These are phyloP conservation scores for Mycena sp. DNA, from an alignment of 1,284 basidiomycete genomes.

Conservation along the genomic window DNA sequence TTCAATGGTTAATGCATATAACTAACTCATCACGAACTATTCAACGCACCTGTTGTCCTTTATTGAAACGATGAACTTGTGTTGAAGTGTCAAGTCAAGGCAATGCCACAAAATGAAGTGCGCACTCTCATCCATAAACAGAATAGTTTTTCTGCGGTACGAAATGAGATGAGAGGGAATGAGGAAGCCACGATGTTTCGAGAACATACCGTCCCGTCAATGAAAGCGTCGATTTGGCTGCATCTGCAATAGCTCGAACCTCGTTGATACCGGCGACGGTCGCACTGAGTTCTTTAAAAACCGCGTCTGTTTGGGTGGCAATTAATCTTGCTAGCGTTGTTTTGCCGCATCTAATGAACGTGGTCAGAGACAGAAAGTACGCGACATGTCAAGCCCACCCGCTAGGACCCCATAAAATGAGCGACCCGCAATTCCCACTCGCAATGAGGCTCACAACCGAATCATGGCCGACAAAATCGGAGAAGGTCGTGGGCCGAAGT, in stretches of 20 bases:
- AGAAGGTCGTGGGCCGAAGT: constrained; percentile 68
- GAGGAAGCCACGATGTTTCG: neutral
- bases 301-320: constrained; percentile 67
- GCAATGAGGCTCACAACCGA: constrained; percentile 65
- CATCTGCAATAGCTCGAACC: constrained; percentile 84
- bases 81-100: neutral
- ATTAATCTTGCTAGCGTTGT: constrained; percentile 84
- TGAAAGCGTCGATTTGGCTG: constrained; percentile 78
- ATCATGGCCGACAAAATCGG: constrained; percentile 77
- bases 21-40: neutral
- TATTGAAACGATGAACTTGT: constrained; percentile 84
- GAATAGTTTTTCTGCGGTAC: constrained; percentile 65
- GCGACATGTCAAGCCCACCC: constrained; percentile 55
- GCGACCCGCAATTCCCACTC: constrained; percentile 63
- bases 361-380: constrained; percentile 8
- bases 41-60: constrained; percentile 76
- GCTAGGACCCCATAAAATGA: constrained; percentile 83
- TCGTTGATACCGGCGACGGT: constrained; percentile 83
- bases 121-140: constrained; percentile 84
- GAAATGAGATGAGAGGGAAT: neutral
- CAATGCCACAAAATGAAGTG: neutral
- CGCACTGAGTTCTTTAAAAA: constrained; percentile 83
- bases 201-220: constrained; percentile 71
- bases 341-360: constrained; percentile 69
- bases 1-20: constrained; percentile 1